Evolutionary conservation across 2,329 filamentous ascomycete species (phyloP).

Genomic region (Cladorrhinum sp.): DNA sequence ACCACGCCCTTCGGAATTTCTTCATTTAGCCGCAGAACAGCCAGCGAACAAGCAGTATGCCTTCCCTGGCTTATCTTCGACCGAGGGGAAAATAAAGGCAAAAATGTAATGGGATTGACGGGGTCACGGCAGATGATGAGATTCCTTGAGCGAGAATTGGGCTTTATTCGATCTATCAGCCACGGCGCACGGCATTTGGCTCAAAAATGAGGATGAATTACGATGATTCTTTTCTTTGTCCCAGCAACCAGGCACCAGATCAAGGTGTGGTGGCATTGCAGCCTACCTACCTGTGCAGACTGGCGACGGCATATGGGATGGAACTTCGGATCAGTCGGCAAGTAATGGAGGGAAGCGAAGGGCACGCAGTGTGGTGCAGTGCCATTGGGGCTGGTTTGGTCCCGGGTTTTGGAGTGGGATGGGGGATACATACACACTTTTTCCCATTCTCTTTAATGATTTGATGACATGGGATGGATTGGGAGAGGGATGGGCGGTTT

Average conservation of each 20-base stretch:
- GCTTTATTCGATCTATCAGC: too few species aligned
- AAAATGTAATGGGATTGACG: not conserved
- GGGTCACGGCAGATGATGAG: not conserved
- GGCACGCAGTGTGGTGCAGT: not conserved
- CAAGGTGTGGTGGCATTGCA: not conserved
- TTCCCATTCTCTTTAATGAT: not conserved
- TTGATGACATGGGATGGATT: not conserved
- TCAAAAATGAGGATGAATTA: not conserved
- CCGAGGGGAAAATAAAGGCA: not conserved
- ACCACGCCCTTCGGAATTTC: not conserved
- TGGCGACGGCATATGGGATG: not conserved
- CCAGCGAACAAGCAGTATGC: too few species aligned
- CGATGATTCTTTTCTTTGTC: not conserved
- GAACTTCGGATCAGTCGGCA: not conserved
- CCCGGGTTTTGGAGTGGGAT: not conserved
- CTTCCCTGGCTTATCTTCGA: not conserved
- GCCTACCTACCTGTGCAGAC: not conserved
- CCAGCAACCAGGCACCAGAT: not conserved
- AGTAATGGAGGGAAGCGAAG: not conserved
- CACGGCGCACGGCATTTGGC: too few species aligned
- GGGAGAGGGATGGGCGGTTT: not conserved
- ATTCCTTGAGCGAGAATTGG: too few species aligned
- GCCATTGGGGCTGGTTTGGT: not conserved
- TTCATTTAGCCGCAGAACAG: not conserved
- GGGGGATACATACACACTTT: not conserved